Base-by-base conservation (phyloP, 1,139 yeast genomes). In the Lodderomyces jiufengensis region DNA sequence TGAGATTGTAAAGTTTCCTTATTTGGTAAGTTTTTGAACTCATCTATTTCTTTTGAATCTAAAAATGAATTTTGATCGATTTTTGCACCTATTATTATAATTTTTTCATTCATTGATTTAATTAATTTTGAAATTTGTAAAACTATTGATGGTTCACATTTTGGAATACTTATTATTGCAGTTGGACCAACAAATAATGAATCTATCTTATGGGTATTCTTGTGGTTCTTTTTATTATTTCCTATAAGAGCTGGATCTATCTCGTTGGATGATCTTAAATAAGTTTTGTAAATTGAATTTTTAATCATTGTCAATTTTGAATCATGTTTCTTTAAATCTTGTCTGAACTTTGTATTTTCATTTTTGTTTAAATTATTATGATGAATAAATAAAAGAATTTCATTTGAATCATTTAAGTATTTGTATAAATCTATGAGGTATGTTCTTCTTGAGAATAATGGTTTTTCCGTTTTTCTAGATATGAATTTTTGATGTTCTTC, bases 71-170 rank as follows among this genome's bases (percentile, higher is more conserved):
- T 29, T 13, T 73, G 68, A 45, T 85, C 95, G 25, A 92, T 70
- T 49, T 79, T 77, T 25, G 95, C 97, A 31, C 97, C 98, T 41
- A 92, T 73, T 31, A 92, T 62, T 44, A 87, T 76, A 49, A 92
- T 63, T 52, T 78, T 80, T 52, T 87, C 96, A 50, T 78, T 79
- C 31, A 84, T 76, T 28, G 66, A 55, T 48, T 78, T 82, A 39
- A 88, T 57, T 27, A 78, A 57, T 52, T 76, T 82, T 49, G 84
- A 61, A 7, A 85, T 76, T 38, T 68, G 66, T 27, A 76, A 74
- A 9, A 88, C 87, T 20, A 66, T 64, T 13, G 62, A 52, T n/a
- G 97, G 96, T 46, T 86, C 82, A 34, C 84, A 68, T 42, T 73
- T 76, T 28, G 78, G 76, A 43, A 87, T 71, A 15, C 84, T 59